Base-by-base conservation (phyloP, 352 stramenopile species). In the Phytophthora agathidicida region DNA sequence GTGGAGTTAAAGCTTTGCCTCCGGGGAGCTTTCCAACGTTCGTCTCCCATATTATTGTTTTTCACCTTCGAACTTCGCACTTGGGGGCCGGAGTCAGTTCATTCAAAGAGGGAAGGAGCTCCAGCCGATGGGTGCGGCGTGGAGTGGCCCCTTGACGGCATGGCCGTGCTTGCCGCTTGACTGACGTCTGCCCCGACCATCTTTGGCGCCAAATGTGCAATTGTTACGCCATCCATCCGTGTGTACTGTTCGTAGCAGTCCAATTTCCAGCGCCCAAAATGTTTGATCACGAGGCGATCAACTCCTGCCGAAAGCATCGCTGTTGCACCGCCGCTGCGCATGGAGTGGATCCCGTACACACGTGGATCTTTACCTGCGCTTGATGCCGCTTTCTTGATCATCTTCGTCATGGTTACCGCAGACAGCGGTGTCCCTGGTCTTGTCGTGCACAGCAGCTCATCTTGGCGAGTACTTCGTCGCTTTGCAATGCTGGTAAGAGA, bases 181-280 rank as follows among this genome's bases (percentile, higher is more conserved):
- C 31, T 37, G 11, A n/a, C 31, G 8, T 17, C 31, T 27, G 43
- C 39, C 22, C 1, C 23, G 22, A 37, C 35, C 44, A 57, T 57
- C 28, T 37, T 64, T 2, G 55, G 26, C 17, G 44, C 35, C 7
- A 64, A 17, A 3, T 30, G 5, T 11, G 9, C n/a, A 8, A 52
- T 46, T 0, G 30, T 38, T 7, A 19, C 9, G 1, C 32, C 24
- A 7, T 66, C 31, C 17, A 66, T 37, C 3, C 39, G 27, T 1
- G 57, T 27, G 36, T 61, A 61, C 7, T 43, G 33, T 13, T 67
- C 58, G 36, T 48, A 59, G 43, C 43, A 56, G 26, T 69, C 35
- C 1, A 26, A 69, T 1, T 26, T n/a, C 62, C 49, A 63, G 23
- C 55, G 8, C 2, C 49, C 55, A 6, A 71, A 71, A 4, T 59